Base-by-base conservation (phyloP, 176 grass and related monocot species). In the Cenchrus americanus region DNA sequence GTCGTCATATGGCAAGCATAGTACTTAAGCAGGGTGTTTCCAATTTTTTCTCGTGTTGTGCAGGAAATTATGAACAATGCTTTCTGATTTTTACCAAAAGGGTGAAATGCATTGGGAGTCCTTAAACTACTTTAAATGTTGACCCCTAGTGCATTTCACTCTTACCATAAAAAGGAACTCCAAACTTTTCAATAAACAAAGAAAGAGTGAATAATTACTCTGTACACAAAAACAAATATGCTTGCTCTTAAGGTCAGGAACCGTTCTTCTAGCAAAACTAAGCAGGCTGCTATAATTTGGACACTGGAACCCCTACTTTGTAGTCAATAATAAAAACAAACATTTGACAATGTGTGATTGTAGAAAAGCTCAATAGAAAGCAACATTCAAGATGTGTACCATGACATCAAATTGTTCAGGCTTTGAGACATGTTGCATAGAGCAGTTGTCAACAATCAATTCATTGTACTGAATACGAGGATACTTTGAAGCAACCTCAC, bases 391-490 rank as follows among this genome's bases (percentile, higher is more conserved):
- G 19, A 84, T 81, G 43, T 88, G 77, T 83, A 97, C 89, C 94
- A 97, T 97, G 68, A 97, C 94, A 89, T 97, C 94, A 86, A 97
- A 94, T 70, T 89, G 90, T 54, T 98, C 95, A 66, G 95, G 95
- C 84, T 86, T 98, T 71, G 92, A 87, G 91, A 98, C 95, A 84
- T 95, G 95, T 79, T 98, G 95, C 92, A 98, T 97, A 82, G 90
- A 97, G 67, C 92, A 94, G 50, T 97, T 97, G 68, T 97, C 92
- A 11, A 97, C 95, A 82, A 97, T 97, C 74, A 97, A 93, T 78
- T 97, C 95, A 63, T 97, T 91, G 76, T 97, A 97, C 44, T 94
- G 86, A 83, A 97, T 97, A 62, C 92, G 79, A 19, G 88, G 95
- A 83, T 97, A 97, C 66, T 89, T 97, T 65, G 88, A 91, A 53